These are phyloP conservation scores for Xerophyta viscosa DNA, from an alignment of 106 monocot genomes.

Conservation along the genomic window DNA sequence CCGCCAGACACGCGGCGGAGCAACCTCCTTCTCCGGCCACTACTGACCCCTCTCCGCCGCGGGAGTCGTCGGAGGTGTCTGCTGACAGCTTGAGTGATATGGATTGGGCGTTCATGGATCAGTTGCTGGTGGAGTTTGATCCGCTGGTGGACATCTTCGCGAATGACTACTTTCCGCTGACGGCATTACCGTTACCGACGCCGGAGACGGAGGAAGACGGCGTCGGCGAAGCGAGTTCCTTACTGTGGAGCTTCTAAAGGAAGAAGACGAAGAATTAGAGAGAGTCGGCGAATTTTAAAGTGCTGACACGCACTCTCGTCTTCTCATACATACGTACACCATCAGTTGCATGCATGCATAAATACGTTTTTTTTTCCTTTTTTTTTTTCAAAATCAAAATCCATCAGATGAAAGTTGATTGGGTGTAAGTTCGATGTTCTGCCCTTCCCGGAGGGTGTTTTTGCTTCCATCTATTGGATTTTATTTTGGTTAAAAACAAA, in stretches of 20 bases:
- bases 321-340: no score
- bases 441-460: no score
- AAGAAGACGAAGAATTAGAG: not conserved
- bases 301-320: no score
- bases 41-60: not conserved
- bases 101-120: slow-evolving; percentile 8
- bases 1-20: slow-evolving; percentile 14
- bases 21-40: not conserved
- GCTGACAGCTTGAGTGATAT: not conserved
- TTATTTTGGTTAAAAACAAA: no score
- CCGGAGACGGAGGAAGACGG: not conserved
- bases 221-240: not conserved
- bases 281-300: no score
- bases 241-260: slow-evolving; percentile 11
- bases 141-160: not conserved
- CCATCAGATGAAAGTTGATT: no score
- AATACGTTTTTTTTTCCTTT: no score
- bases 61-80: not conserved
- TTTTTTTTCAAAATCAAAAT: no score
- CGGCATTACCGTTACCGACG: not conserved
- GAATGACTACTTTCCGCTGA: not conserved
- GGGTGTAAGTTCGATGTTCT: no score
- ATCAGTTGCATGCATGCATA: no score
- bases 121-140: not conserved
- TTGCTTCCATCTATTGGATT: no score